Conservation (phyloP, 1,284 basidiomycete genomes). For the Fistulina hepatica region DNA sequence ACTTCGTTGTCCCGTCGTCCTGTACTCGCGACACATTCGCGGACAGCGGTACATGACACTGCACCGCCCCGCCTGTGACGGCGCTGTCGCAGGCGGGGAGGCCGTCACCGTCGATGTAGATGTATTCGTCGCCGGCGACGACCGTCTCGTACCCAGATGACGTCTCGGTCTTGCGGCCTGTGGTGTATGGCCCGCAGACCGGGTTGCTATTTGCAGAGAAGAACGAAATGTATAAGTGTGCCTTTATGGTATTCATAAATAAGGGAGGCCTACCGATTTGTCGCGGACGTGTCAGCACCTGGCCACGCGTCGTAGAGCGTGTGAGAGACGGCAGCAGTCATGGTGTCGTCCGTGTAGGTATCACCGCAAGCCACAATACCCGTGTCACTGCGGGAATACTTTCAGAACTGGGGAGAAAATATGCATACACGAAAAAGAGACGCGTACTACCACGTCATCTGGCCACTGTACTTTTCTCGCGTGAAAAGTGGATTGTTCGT, state of each 20-base stretch:
- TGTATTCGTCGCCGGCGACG: constrained; percentile 13
- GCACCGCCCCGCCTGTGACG: constrained; percentile 8
- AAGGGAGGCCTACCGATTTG: constrained; percentile 1
- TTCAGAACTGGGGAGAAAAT: not conserved
- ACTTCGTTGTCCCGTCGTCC: too few species aligned
- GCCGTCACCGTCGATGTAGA: constrained; percentile 20
- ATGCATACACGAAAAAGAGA: not conserved
- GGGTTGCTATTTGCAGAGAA: constrained; percentile 16
- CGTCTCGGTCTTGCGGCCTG: constrained; percentile 15
- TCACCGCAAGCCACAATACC: constrained; percentile 22
- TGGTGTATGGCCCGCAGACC: constrained; percentile 17
- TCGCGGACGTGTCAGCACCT: constrained; percentile 13
- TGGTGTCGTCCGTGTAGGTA: constrained; percentile 20
- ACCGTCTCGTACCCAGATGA: constrained; percentile 14
- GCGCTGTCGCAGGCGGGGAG: constrained; percentile 17
- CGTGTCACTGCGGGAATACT: constrained; percentile 15
- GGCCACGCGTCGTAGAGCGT: constrained; percentile 20
- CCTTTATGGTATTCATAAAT: not conserved
- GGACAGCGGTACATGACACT: constrained; percentile 22
- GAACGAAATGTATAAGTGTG: constrained; percentile 1
- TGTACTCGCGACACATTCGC: too few species aligned
- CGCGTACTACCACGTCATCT: constrained; percentile 24
- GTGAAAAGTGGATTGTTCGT: constrained; percentile 14
- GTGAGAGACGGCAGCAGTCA: constrained; percentile 21
- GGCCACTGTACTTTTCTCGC: constrained; percentile 12